These are phyloP conservation scores for Eimeria falciformis DNA, from an alignment of 169 alveolate genomes.

Conservation along the genomic window DNA sequence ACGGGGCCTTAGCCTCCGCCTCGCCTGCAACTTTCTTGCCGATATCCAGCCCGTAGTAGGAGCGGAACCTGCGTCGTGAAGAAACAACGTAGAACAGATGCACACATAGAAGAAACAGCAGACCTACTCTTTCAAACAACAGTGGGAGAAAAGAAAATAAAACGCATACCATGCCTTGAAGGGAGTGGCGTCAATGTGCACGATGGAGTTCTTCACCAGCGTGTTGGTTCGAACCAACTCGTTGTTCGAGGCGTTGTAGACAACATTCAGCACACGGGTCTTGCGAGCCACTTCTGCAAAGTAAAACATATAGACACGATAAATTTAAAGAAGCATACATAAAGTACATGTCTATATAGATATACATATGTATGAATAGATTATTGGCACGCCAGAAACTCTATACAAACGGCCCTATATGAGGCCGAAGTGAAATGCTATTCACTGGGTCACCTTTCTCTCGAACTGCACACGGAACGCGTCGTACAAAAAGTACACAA, in stretches of 20 bases:
- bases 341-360: neutral
- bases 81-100: neutral
- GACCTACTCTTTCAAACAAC: neutral
- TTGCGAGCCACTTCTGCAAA: constrained; percentile 87
- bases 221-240: constrained; percentile 99
- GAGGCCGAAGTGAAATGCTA: too few species aligned
- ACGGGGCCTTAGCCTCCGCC: constrained; percentile 80
- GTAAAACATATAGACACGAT: neutral
- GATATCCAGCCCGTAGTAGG: constrained; percentile 83
- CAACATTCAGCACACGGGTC: constrained; percentile 98
- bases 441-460: too few species aligned
- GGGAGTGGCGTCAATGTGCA: constrained; percentile 99
- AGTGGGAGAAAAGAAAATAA: too few species aligned
- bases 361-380: too few species aligned
- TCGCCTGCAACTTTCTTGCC: constrained; percentile 83
- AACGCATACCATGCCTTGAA: constrained; percentile 95
- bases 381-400: too few species aligned
- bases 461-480: too few species aligned
- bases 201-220: constrained; percentile 98
- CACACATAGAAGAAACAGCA: neutral
- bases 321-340: neutral
- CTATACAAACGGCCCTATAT: too few species aligned
- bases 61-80: constrained; percentile 60
- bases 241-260: constrained; percentile 99
- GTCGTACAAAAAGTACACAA: too few species aligned